Evolutionary conservation across 768 basidiomycete genomes (phyloP).

Genomic region (Phylloporus sp.): DNA sequence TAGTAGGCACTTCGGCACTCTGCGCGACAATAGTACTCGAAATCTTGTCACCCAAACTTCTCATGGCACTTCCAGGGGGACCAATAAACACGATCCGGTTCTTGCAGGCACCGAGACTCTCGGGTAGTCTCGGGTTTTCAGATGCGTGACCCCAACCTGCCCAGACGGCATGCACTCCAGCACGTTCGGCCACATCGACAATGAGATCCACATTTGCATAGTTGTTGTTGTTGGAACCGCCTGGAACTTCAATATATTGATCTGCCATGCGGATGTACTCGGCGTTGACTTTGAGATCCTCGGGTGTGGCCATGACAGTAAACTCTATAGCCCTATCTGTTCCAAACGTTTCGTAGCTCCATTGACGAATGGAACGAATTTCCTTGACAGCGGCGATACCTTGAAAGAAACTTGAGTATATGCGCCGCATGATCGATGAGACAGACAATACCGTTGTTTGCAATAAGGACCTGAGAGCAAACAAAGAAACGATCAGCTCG

Average conservation of each 20-base stretch:
- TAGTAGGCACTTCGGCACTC: constrained; percentile 92
- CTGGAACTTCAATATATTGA: constrained; percentile 97
- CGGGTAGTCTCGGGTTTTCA: constrained; percentile 95
- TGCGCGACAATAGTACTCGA: constrained; percentile 99
- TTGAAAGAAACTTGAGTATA: constrained; percentile 31
- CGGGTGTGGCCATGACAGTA: constrained; percentile 99
- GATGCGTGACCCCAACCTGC: constrained; percentile 99
- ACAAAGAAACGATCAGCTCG: constrained; percentile 6
- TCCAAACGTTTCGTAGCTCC: constrained; percentile 99
- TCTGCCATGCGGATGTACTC: constrained; percentile 99
- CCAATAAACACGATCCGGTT: constrained; percentile 99
- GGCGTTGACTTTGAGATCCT: constrained; percentile 97
- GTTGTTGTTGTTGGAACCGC: constrained; percentile 98
- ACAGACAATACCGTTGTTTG: constrained; percentile 77
- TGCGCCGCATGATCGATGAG: constrained; percentile 5
- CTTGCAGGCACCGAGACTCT: constrained; percentile 85
- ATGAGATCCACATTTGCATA: constrained; percentile 99
- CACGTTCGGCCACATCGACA: constrained; percentile 94
- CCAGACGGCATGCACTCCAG: constrained; percentile 99
- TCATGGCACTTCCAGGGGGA: constrained; percentile 97
- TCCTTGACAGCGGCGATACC: constrained; percentile 99
- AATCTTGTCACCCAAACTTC: constrained; percentile 98
- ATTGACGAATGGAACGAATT: constrained; percentile 97
- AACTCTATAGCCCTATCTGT: constrained; percentile 95
- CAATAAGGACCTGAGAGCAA: constrained; percentile 79